These are phyloP conservation scores for Alternaria sp. DNA, from an alignment of 2,329 filamentous ascomycete species.

Conservation along the genomic window DNA sequence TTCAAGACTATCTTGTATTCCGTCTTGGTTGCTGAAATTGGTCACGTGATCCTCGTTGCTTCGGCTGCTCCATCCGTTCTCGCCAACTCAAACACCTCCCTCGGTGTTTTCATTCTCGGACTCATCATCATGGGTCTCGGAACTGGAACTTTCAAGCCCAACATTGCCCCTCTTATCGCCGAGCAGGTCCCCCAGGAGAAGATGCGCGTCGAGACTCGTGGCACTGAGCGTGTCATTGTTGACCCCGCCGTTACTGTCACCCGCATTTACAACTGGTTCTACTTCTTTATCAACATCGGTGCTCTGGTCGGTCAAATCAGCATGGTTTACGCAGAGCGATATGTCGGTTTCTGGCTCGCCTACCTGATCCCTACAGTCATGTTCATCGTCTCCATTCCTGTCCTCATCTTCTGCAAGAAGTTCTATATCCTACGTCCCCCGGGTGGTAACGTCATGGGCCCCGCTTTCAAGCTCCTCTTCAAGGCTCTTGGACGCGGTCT, in stretches of 20 bases:
- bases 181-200: conserved; percentile 70
- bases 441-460: conserved; percentile 72
- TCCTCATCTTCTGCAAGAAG: conserved; percentile 68
- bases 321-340: conserved; percentile 53
- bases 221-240: conserved; percentile 68
- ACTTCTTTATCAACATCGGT: conserved; percentile 52
- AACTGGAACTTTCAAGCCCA: conserved; percentile 75
- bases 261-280: conserved; percentile 69
- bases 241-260: conserved; percentile 72
- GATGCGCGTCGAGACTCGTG: conserved; percentile 55
- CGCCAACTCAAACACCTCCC: conserved; percentile 56
- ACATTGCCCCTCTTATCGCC: conserved; percentile 65
- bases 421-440: conserved; percentile 69
- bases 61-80: conserved; percentile 64
- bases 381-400: conserved; percentile 67
- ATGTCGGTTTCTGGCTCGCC: conserved; percentile 76
- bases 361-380: conserved; percentile 72
- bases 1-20: conserved; percentile 68
- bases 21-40: conserved; percentile 66
- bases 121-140: conserved; percentile 71
- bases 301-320: conserved; percentile 48
- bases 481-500: conserved; percentile 63
- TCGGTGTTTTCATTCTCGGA: conserved; percentile 65
- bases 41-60: conserved; percentile 63
- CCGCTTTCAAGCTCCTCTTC: conserved; percentile 67